phyloP scores from a whole-genome alignment of 2,329 filamentous ascomycete genomes.

The Diaporthe longicolla region DNA sequence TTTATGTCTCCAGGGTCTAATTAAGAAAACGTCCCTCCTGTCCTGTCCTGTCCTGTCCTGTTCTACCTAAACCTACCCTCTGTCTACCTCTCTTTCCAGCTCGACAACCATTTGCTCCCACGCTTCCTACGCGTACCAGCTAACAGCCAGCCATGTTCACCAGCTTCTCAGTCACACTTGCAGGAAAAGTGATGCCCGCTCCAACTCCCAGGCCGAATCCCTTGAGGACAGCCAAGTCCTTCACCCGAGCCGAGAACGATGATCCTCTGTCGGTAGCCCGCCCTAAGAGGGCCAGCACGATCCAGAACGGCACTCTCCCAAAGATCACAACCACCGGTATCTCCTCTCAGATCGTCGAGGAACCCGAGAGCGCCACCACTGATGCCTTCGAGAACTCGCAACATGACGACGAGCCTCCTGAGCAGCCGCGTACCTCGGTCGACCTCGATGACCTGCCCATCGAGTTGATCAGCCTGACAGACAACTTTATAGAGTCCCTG shows the following conservation, averaged over 20 bases:
- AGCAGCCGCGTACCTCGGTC: conserved; percentile 69
- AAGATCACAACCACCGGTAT: conserved; percentile 42
- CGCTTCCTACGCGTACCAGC: neutral
- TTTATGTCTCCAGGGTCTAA: conserved; percentile 6
- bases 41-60: neutral
- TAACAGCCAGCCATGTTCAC: conserved; percentile 48
- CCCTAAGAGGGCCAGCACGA: conserved; percentile 63
- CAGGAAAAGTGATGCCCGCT: conserved; percentile 42
- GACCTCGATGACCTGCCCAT: conserved; percentile 93
- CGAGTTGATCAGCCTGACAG: conserved; percentile 90
- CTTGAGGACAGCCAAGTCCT: conserved; percentile 50
- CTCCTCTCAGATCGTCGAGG: conserved; percentile 41
- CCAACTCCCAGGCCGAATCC: conserved; percentile 44
- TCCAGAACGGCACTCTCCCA: conserved; percentile 56
- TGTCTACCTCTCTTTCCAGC: conserved; percentile 28
- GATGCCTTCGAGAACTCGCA: conserved; percentile 66
- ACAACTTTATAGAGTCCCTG: conserved; percentile 94
- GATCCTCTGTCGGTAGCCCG: conserved; percentile 44
- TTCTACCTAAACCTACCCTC: neutral
- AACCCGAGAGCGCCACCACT: conserved; percentile 49
- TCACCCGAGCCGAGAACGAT: conserved; percentile 43
- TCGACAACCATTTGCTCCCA: neutral
- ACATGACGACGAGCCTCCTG: conserved; percentile 61
- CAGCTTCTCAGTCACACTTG: conserved; percentile 47
- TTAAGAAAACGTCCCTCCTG: neutral